Percentiles rank a stretch among this genome's conserved stretches.
Conservation (phyloP, 2,329 filamentous ascomycete species). For the Gnomoniopsis sp. region DNA sequence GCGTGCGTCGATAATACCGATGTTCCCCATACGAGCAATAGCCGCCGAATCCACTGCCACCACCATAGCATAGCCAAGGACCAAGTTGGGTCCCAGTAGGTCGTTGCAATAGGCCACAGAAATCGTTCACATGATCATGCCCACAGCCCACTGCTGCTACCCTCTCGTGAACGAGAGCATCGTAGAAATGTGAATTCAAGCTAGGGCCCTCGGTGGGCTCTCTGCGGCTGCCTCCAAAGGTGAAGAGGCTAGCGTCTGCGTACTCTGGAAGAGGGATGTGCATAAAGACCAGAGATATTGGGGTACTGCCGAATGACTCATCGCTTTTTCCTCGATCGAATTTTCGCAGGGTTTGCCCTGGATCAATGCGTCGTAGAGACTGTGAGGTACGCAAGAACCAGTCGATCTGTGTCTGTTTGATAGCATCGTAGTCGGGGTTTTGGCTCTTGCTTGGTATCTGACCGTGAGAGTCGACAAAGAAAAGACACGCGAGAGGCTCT, state of each 20-base stretch:
- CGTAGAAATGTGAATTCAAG: constrained; percentile 29
- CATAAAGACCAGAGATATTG: constrained; percentile 26
- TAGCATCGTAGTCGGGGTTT: constrained; percentile 26
- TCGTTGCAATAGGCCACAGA: constrained; percentile 28
- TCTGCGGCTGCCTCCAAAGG: constrained; percentile 25
- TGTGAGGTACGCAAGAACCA: constrained; percentile 28
- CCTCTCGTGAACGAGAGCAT: constrained; percentile 26
- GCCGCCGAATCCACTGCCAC: constrained; percentile 27
- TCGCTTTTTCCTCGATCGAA: constrained; percentile 18
- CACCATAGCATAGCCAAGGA: constrained; percentile 30
- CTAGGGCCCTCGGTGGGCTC: constrained; percentile 28
- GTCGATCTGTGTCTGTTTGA: constrained; percentile 29
- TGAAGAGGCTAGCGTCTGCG: constrained; percentile 23
- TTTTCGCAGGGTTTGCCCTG: too few species aligned
- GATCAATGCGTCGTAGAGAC: too few species aligned
- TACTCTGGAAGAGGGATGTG: constrained; percentile 29
- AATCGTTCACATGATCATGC: constrained; percentile 32
- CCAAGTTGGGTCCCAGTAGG: constrained; percentile 20
- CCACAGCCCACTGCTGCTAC: constrained; percentile 28
- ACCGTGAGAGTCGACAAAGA: constrained; percentile 28
- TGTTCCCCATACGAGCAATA: constrained; percentile 28
- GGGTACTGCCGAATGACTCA: constrained; percentile 13
- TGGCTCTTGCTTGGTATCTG: constrained; percentile 24
- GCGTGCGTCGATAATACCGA: constrained; percentile 26
- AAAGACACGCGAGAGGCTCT: constrained; percentile 25